Evolutionary conservation across 371 early-diverging fungal species (phyloP).

Genomic region (Chytridiales sp.): DNA sequence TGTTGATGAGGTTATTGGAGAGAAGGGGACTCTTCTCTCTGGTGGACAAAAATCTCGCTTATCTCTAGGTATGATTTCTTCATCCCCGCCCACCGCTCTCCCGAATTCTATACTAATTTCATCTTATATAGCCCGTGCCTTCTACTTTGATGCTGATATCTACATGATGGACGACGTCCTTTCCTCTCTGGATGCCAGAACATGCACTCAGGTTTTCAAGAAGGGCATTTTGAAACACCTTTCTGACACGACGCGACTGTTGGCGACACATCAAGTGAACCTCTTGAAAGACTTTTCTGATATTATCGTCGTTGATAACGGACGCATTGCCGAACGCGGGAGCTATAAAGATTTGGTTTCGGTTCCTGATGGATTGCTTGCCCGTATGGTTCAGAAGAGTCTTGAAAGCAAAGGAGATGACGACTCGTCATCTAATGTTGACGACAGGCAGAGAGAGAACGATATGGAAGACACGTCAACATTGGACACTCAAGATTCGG

Average conservation of each 20-base stretch:
- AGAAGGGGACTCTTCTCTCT: constrained; percentile 34
- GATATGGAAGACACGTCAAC: no score
- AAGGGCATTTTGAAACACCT: constrained; percentile 17
- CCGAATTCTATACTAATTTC: neutral
- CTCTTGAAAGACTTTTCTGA: no score
- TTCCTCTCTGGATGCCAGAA: constrained; percentile 58
- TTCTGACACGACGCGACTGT: constrained; percentile 21
- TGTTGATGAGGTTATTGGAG: constrained; percentile 41
- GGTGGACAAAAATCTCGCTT: constrained; percentile 19
- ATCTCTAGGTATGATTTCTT: neutral
- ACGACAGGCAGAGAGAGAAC: no score
- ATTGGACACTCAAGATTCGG: no score
- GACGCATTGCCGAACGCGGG: no score
- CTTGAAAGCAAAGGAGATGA: constrained; percentile 7
- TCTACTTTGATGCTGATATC: constrained; percentile 74
- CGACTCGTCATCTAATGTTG: neutral
- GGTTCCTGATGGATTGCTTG: constrained; percentile 9
- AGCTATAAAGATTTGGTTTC: no score
- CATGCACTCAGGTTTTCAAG: constrained; percentile 15
- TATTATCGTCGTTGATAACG: no score
- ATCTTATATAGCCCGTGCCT: constrained; percentile 46
- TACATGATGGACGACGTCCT: constrained; percentile 70
- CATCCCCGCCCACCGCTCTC: neutral
- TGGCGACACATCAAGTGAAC: constrained; percentile 38
- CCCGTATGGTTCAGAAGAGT: constrained; percentile 17